These are phyloP conservation scores for Russula lepida DNA, from an alignment of 768 basidiomycete genomes.

Conservation along the genomic window DNA sequence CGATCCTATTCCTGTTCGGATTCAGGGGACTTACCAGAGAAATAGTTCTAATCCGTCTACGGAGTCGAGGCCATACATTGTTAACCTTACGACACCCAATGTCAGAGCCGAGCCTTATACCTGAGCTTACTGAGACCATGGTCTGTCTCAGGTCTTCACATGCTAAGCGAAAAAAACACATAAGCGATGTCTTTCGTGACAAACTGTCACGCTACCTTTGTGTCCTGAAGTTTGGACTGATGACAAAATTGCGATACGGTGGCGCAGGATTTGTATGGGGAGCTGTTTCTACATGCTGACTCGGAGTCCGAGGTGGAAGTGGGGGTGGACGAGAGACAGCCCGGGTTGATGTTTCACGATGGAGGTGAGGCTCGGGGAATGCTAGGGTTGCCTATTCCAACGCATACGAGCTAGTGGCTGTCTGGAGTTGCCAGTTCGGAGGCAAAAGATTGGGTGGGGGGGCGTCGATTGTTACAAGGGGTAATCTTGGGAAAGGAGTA, in stretches of 20 bases:
- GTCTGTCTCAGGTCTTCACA: conserved; percentile 19
- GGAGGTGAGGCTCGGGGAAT: conserved; percentile 48
- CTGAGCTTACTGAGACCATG: conserved; percentile 24
- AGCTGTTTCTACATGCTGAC: background rate
- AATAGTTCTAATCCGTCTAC: conserved; percentile 59
- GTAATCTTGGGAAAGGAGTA: background rate
- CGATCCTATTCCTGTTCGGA: conserved; percentile 79
- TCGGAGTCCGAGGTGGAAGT: background rate
- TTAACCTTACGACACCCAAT: background rate
- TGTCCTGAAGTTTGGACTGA: background rate
- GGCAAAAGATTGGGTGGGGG: background rate
- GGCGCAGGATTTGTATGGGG: background rate
- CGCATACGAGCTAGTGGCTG: conserved; percentile 17
- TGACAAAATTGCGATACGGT: background rate
- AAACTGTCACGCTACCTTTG: conserved; percentile 11
- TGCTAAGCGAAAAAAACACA: background rate
- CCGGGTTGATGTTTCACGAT: conserved; percentile 37
- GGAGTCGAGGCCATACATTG: conserved; percentile 42
- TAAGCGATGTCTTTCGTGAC: background rate
- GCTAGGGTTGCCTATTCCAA: conserved; percentile 26
- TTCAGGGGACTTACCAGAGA: conserved; percentile 52
- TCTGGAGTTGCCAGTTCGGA: conserved; percentile 15
- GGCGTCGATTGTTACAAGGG: background rate
- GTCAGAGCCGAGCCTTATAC: background rate
- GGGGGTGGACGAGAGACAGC: conserved; percentile 21